These are phyloP conservation scores for Cordia subcordata DNA, from an alignment of 257 asterid species.

Conservation along the genomic window DNA sequence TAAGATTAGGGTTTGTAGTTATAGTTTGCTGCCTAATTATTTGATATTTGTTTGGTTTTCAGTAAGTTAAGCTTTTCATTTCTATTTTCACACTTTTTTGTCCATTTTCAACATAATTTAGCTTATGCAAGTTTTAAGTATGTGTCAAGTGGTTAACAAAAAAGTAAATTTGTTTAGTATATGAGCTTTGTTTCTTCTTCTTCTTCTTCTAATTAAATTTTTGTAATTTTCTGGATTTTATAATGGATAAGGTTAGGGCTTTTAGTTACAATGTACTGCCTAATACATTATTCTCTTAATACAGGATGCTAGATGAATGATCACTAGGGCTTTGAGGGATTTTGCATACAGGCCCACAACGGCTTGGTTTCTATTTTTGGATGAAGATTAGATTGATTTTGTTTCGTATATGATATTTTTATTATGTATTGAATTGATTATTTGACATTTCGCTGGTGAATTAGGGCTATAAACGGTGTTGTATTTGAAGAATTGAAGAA, in stretches of 20 bases:
- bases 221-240: too few species aligned
- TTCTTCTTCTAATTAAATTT: too few species aligned
- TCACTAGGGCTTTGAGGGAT: constrained; percentile 19
- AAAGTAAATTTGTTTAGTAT: too few species aligned
- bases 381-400: constrained; percentile 20
- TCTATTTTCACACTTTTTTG: too few species aligned
- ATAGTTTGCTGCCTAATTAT: neutral
- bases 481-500: constrained; percentile 34
- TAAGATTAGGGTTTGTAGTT: constrained; percentile 26
- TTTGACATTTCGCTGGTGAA: constrained; percentile 33
- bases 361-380: constrained; percentile 23
- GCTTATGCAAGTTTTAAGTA: too few species aligned
- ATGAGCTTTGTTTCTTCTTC: too few species aligned
- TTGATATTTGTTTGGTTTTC: too few species aligned
- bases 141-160: too few species aligned
- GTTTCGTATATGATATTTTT: constrained; percentile 1
- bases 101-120: too few species aligned
- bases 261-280: neutral
- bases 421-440: constrained; percentile 19
- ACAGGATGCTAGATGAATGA: constrained; percentile 30
- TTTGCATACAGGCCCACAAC: constrained; percentile 17
- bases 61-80: too few species aligned
- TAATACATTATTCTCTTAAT: constrained; percentile 29
- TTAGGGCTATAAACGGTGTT: constrained; percentile 21
- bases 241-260: too few species aligned